Percentiles rank a stretch among this genome's conserved stretches.
Conservation (phyloP, 495 filamentous ascomycete species). For the Xeromyces bisporus region DNA sequence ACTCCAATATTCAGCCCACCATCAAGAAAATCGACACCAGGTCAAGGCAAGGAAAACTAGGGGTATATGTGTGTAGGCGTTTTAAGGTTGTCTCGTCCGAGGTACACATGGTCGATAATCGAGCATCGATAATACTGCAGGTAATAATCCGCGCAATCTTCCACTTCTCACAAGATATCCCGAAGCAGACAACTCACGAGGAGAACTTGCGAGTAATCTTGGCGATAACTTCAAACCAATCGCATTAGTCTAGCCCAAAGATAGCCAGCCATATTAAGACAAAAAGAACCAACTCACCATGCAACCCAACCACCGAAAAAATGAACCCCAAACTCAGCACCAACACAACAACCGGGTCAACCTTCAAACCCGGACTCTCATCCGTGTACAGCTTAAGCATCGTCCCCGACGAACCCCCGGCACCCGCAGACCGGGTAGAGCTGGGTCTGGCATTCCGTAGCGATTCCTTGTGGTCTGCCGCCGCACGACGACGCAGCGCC, state of each 20-base stretch:
- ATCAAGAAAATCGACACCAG: no score
- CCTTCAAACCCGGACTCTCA: conserved; percentile 87
- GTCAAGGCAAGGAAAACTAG: no score
- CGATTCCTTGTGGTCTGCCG: conserved; percentile 89
- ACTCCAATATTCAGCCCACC: no score
- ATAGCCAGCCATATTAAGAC: no score
- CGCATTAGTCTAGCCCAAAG: conserved; percentile 8
- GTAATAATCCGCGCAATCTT: no score
- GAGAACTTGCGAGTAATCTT: conserved; percentile 91
- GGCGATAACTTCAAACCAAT: conserved; percentile 57
- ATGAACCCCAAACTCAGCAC: conserved; percentile 93
- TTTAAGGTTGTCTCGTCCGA: no score
- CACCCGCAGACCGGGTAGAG: conserved; percentile 83
- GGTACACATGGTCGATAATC: no score
- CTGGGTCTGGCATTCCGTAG: conserved; percentile 77
- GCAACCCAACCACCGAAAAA: conserved; percentile 91
- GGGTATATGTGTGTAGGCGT: no score
- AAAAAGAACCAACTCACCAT: conserved; percentile 61
- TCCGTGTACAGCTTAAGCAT: conserved; percentile 99
- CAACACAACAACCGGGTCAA: conserved; percentile 92
- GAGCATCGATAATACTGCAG: no score
- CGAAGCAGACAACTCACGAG: conserved; percentile 13
- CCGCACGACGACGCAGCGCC: conserved; percentile 81
- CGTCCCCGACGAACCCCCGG: conserved; percentile 88
- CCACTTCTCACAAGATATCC: not conserved